Evolutionary conservation across 108 stramenopile genomes (phyloP).

Genomic region (Pseudonitzschia delicatissima): DNA sequence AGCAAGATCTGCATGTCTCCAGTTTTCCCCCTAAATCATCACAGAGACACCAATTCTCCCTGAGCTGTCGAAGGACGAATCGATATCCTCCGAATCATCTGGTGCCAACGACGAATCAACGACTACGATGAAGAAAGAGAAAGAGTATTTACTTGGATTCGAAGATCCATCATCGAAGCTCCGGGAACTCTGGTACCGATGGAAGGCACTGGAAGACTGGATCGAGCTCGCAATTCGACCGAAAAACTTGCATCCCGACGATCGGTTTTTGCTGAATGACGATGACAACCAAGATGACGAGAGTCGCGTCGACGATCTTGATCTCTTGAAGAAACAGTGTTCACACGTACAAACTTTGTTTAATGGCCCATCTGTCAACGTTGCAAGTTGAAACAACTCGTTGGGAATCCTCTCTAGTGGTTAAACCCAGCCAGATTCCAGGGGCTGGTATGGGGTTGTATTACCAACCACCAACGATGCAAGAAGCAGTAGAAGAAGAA

Average conservation of each 20-base stretch:
- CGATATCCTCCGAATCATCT: no score
- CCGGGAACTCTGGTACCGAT: constrained; percentile 13
- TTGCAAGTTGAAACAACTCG: neutral
- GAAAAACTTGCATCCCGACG: constrained; percentile 27
- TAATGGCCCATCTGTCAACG: constrained; percentile 26
- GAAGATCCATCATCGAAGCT: constrained; percentile 1
- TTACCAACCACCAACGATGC: no score
- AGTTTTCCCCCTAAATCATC: no score
- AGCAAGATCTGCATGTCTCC: no score
- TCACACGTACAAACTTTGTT: constrained; percentile 12
- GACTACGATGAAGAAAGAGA: no score
- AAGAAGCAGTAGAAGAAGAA: no score
- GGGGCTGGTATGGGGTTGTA: constrained; percentile 36
- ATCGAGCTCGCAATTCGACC: constrained; percentile 40
- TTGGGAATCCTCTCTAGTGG: constrained; percentile 15
- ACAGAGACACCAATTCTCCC: no score
- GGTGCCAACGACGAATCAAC: no score
- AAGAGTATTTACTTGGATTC: constrained; percentile 23
- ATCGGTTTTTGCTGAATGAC: constrained; percentile 10
- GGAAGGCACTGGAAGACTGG: constrained; percentile 31
- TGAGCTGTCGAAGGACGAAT: no score
- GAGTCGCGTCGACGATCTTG: constrained; percentile 14
- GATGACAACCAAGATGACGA: neutral
- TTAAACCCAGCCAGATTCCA: constrained; percentile 18
- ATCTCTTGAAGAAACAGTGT: constrained; percentile 19